Conservation (phyloP, 805 yeast species). For the Starmerella floris region DNA sequence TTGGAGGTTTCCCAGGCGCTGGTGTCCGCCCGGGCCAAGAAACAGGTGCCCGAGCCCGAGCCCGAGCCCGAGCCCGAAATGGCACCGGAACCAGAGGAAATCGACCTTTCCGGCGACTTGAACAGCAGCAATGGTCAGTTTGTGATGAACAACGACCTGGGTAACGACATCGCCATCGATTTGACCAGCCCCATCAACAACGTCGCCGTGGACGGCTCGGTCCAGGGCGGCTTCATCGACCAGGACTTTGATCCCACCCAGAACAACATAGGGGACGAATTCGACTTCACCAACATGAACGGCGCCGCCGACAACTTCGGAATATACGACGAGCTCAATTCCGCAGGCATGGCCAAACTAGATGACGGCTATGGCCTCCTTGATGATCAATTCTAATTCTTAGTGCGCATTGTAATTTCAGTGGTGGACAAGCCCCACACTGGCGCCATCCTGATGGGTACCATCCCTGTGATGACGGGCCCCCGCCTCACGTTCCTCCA, state of each 20-base stretch:
- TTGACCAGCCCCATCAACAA: neutral
- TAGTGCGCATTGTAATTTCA: neutral
- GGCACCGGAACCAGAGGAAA: neutral
- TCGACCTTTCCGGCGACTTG: neutral
- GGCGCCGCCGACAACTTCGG: conserved; percentile 3
- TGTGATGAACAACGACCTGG: neutral
- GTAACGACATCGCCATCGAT: conserved; percentile 1
- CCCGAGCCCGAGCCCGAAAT: neutral
- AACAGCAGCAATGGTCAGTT: neutral
- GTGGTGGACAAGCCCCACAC: neutral
- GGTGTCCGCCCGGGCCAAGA: neutral
- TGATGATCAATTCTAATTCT: conserved; percentile 7
- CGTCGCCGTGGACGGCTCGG: neutral
- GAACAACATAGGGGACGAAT: conserved; percentile 1
- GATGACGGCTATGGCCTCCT: conserved; percentile 5
- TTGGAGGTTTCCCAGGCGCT: conserved; percentile 10
- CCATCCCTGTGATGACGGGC: too few relatives aligned
- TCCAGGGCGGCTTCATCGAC: neutral
- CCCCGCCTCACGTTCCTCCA: neutral
- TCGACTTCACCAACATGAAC: conserved; percentile 4
- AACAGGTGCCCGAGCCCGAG: neutral
- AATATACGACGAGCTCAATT: conserved; percentile 1
- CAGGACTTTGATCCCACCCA: neutral
- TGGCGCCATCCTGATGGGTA: too few relatives aligned
- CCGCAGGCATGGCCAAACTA: neutral